These are phyloP conservation scores for Chlorella vulgaris DNA, from an alignment of 139 green algal genomes.

Conservation along the genomic window DNA sequence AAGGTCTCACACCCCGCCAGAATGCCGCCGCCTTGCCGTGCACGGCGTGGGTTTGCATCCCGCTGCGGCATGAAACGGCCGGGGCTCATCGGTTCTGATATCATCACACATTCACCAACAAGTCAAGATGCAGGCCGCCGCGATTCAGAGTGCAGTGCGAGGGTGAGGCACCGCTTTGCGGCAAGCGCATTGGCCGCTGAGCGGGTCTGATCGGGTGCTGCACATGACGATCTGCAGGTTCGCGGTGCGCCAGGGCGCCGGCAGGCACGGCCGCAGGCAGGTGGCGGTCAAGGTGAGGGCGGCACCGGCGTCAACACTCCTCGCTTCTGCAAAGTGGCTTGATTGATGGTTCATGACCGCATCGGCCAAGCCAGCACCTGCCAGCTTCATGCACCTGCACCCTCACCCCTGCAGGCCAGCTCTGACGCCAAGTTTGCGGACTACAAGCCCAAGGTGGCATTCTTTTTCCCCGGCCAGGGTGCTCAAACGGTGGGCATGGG, in stretches of 20 bases:
- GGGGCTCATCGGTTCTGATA: too few relatives aligned
- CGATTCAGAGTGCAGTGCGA: not conserved
- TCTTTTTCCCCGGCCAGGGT: constrained; percentile 97
- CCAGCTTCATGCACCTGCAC: not conserved
- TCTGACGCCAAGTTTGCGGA: constrained; percentile 82
- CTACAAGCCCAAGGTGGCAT: constrained; percentile 87
- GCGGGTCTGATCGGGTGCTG: too few relatives aligned
- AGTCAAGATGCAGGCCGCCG: not conserved
- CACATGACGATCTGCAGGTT: not conserved
- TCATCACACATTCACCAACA: too few relatives aligned
- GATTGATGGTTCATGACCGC: too few relatives aligned
- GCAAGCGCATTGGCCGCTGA: not conserved
- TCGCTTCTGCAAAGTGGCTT: too few relatives aligned
- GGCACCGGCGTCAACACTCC: not conserved
- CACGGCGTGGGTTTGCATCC: too few relatives aligned
- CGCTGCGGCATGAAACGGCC: too few relatives aligned
- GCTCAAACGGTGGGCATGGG: constrained; percentile 80
- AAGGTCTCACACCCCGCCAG: too few relatives aligned
- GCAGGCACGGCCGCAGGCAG: not conserved
- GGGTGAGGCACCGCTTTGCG: not conserved
- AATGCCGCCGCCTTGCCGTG: not conserved
- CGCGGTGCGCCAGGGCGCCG: not conserved
- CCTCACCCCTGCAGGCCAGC: constrained; percentile 1
- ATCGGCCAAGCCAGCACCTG: not conserved
- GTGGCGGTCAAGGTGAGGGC: not conserved